Evolutionary conservation across 2,329 filamentous ascomycete genomes (phyloP).

Genomic region (Eurotiales sp.): DNA sequence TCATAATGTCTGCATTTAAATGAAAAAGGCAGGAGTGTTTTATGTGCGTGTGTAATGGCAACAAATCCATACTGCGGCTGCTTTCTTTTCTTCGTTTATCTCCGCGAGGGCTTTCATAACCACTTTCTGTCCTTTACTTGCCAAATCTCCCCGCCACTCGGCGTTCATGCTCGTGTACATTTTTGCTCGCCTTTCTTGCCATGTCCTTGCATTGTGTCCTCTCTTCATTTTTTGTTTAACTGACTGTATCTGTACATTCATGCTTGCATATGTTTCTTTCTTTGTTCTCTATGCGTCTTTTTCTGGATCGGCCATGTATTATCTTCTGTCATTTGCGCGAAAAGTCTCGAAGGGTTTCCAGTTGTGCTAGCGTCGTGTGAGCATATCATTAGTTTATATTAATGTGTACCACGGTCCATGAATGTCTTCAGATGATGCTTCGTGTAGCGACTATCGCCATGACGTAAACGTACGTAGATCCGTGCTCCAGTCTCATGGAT

Average conservation of each 20-base stretch:
- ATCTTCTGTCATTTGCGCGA: conserved; percentile 2
- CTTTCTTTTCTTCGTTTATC: too few relatives aligned
- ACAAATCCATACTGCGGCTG: not conserved
- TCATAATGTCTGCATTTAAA: not conserved
- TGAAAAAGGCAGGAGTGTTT: not conserved
- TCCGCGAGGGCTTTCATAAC: not conserved
- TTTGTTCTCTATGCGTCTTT: not conserved
- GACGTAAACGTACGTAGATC: too few relatives aligned
- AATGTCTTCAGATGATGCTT: not conserved
- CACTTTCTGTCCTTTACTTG: conserved; percentile 17
- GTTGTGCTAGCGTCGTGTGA: not conserved
- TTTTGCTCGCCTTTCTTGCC: not conserved
- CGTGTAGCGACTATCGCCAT: too few relatives aligned
- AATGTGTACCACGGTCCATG: not conserved
- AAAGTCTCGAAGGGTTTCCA: not conserved
- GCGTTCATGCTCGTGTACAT: conserved; percentile 11
- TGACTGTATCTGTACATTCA: conserved; percentile 14
- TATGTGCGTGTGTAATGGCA: not conserved
- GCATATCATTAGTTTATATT: not conserved
- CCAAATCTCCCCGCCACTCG: conserved; percentile 15
- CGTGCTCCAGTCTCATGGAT: too few relatives aligned
- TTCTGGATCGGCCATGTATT: not conserved
- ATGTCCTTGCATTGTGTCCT: not conserved
- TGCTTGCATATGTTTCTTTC: conserved; percentile 14
- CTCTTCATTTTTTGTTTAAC: not conserved